A percentile compares a stretch with the other conserved stretches of the same genome.
Evolutionary conservation across 768 basidiomycete species (phyloP).

Genomic region (Mycena rebaudengoi): DNA sequence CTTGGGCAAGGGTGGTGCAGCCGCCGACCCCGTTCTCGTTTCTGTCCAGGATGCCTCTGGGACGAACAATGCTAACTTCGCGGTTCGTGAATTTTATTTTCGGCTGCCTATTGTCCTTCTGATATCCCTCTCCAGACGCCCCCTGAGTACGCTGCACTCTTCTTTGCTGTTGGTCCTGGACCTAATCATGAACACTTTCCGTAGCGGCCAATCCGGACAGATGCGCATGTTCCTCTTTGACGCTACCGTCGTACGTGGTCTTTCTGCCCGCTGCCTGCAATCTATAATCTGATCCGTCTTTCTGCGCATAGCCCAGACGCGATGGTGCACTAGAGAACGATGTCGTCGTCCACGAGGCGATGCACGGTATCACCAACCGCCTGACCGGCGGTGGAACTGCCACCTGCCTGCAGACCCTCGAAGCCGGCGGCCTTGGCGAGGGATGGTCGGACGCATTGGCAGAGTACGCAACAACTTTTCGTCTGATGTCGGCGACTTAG

Average conservation of each 20-base stretch:
- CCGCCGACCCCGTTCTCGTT: constrained; percentile 59
- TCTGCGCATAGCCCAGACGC: constrained; percentile 59
- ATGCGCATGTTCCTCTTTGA: constrained; percentile 54
- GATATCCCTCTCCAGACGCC: too few species aligned
- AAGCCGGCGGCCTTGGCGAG: too few species aligned
- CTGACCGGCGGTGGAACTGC: constrained; percentile 66
- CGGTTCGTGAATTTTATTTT: too few species aligned
- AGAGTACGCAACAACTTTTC: constrained; percentile 7
- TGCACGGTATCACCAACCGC: constrained; percentile 59
- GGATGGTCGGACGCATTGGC: not conserved
- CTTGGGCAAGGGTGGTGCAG: constrained; percentile 60
- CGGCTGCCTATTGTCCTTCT: too few species aligned
- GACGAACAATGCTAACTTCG: constrained; percentile 53
- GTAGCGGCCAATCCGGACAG: constrained; percentile 46
- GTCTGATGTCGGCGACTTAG: not conserved
- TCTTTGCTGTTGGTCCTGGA: too few species aligned
- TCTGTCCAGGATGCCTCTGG: constrained; percentile 61
- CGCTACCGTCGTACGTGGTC: constrained; percentile 37
- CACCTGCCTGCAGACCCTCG: too few species aligned
- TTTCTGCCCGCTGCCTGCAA: constrained; percentile 22
- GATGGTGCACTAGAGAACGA: constrained; percentile 75
- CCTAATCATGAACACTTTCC: not conserved
- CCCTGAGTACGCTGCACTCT: too few species aligned
- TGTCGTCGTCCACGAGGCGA: constrained; percentile 53
- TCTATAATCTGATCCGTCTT: constrained; percentile 21